phyloP scores from a whole-genome alignment of 495 filamentous ascomycete species.

The Aspergillus taichungensis region DNA sequence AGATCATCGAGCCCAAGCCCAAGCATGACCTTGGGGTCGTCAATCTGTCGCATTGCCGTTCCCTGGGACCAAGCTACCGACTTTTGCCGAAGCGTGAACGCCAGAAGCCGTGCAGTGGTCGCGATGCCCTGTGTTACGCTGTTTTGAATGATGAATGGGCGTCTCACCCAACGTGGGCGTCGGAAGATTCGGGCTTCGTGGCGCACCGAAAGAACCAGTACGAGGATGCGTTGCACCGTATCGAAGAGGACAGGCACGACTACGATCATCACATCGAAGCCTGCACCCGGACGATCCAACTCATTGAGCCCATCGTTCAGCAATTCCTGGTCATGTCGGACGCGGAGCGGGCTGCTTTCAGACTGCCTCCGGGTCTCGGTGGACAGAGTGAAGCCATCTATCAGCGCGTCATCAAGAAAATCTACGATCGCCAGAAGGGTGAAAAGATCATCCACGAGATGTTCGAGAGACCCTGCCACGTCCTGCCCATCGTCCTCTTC shows the following conservation, averaged over 20 bases:
- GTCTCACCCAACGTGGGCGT: slow-evolving; percentile 97
- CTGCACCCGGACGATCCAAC: slow-evolving; percentile 83
- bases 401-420: slow-evolving; percentile 93
- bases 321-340: slow-evolving; percentile 68
- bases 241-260: slow-evolving; percentile 97
- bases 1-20: slow-evolving; percentile 69
- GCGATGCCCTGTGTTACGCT: slow-evolving; percentile 82
- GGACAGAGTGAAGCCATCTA: slow-evolving; percentile 94
- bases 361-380: slow-evolving; percentile 73
- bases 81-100: slow-evolving; percentile 83
- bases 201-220: slow-evolving; percentile 92
- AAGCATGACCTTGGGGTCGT: slow-evolving; percentile 65
- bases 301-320: slow-evolving; percentile 87
- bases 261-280: slow-evolving; percentile 98
- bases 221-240: slow-evolving; percentile 88
- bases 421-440: slow-evolving; percentile 84
- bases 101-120: slow-evolving; percentile 79
- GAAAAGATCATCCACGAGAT: slow-evolving; percentile 73
- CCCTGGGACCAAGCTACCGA: slow-evolving; percentile 88
- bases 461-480: slow-evolving; percentile 68
- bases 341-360: slow-evolving; percentile 61
- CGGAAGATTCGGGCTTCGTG: slow-evolving; percentile 96
- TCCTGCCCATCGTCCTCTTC: slow-evolving; percentile 77
- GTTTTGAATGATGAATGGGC: slow-evolving; percentile 98
- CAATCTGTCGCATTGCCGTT: slow-evolving; percentile 85